A percentile compares a stretch with the other conserved stretches of the same genome.
Evolutionary conservation across 2,329 filamentous ascomycete species (phyloP).

Genomic region (Akanthomyces lecanii): DNA sequence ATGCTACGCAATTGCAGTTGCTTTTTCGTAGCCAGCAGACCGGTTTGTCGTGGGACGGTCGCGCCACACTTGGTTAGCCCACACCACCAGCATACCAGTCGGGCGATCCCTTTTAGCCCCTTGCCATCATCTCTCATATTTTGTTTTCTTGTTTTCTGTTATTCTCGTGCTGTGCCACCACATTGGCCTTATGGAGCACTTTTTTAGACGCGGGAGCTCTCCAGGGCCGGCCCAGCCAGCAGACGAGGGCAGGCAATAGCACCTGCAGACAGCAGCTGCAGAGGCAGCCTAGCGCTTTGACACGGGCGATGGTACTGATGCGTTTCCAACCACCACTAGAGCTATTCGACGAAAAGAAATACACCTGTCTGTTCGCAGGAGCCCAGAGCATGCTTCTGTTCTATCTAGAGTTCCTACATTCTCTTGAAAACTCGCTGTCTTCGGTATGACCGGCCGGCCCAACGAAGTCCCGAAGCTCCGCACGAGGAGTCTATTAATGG

Average conservation of each 20-base stretch:
- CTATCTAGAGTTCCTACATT: not conserved
- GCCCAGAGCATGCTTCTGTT: not conserved
- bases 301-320: not conserved
- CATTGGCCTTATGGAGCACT: conserved; percentile 9
- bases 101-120: conserved; percentile 20
- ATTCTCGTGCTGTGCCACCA: conserved; percentile 8
- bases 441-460: not conserved
- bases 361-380: not conserved
- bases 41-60: conserved; percentile 5
- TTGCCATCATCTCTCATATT: conserved; percentile 21
- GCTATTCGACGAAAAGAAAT: not conserved
- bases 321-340: not conserved
- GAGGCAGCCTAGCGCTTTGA: not conserved
- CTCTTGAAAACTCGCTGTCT: not conserved
- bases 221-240: not conserved
- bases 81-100: conserved; percentile 21
- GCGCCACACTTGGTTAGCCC: conserved; percentile 8
- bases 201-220: not conserved
- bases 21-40: conserved; percentile 12
- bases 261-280: not conserved
- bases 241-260: not conserved
- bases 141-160: conserved; percentile 8
- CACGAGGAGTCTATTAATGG: conserved; percentile 8
- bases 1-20: conserved; percentile 2
- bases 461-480: conserved; percentile 4